phyloP scores from a whole-genome alignment of 2,329 filamentous ascomycete species.

The Aspergillus tanneri region DNA sequence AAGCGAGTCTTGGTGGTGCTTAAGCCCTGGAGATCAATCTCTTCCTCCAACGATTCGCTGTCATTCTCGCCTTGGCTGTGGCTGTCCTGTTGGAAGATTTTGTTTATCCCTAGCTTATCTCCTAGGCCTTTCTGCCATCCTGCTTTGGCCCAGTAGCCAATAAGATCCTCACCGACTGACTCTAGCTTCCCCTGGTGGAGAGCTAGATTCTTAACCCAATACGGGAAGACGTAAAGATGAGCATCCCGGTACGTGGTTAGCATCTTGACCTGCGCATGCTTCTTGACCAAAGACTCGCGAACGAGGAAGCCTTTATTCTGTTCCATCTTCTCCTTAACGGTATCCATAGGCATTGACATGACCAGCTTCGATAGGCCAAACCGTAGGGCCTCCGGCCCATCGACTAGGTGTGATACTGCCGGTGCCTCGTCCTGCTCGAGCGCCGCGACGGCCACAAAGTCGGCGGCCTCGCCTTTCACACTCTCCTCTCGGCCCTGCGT shows the following conservation, averaged over 20 bases:
- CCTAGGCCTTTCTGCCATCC: conserved; percentile 82
- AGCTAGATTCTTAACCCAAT: conserved; percentile 85
- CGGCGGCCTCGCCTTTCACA: conserved; percentile 87
- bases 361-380: conserved; percentile 72
- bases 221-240: conserved; percentile 91
- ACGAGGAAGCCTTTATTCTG: conserved; percentile 66
- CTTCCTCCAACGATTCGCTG: conserved; percentile 50
- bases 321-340: conserved; percentile 78
- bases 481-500: conserved; percentile 70
- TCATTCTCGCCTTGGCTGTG: conserved; percentile 40
- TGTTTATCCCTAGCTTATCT: conserved; percentile 71
- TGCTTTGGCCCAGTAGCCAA: conserved; percentile 95
- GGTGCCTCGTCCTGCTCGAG: conserved; percentile 54
- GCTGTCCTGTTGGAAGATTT: conserved; percentile 57
- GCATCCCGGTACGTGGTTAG: conserved; percentile 83
- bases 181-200: conserved; percentile 77
- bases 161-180: conserved; percentile 83
- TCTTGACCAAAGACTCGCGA: conserved; percentile 71
- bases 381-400: conserved; percentile 60
- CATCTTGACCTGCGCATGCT: conserved; percentile 74
- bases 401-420: conserved; percentile 55
- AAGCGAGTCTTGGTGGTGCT: conserved; percentile 51
- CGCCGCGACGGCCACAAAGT: conserved; percentile 80
- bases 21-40: conserved; percentile 55
- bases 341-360: conserved; percentile 85